Conservation (phyloP, 164 flowering plant genomes). For the Vitis riparia region DNA sequence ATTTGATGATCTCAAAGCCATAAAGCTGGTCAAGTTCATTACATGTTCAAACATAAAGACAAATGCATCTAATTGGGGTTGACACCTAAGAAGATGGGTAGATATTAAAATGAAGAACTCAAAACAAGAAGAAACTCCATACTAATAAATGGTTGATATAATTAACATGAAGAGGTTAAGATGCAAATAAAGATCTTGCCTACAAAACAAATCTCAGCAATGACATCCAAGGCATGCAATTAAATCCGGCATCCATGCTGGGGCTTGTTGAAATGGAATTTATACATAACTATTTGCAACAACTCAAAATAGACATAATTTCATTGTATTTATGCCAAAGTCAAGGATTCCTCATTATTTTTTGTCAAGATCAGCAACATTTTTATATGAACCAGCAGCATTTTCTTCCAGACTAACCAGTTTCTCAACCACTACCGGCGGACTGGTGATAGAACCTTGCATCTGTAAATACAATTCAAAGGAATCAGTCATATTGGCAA, state of each 20-base stretch:
- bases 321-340: background rate
- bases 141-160: too few species aligned
- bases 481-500: background rate
- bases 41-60: too few species aligned
- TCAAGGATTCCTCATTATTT: constrained; percentile 11
- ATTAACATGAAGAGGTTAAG: background rate
- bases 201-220: background rate
- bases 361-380: constrained; percentile 11
- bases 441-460: constrained; percentile 26
- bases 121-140: too few species aligned
- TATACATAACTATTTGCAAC: constrained; percentile 14
- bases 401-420: constrained; percentile 25
- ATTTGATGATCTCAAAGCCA: too few species aligned
- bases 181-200: background rate
- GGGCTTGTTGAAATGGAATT: constrained; percentile 5
- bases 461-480: constrained; percentile 25
- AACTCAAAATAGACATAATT: constrained; percentile 4
- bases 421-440: constrained; percentile 32
- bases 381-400: constrained; percentile 20
- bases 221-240: constrained; percentile 14
- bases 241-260: constrained; percentile 16
- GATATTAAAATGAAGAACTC: too few species aligned
- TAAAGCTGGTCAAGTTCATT: too few species aligned
- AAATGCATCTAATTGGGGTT: too few species aligned
- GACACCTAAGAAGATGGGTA: too few species aligned